Evolutionary conservation across 495 filamentous ascomycete genomes (phyloP).

Genomic region (Talaromyces borbonicus): DNA sequence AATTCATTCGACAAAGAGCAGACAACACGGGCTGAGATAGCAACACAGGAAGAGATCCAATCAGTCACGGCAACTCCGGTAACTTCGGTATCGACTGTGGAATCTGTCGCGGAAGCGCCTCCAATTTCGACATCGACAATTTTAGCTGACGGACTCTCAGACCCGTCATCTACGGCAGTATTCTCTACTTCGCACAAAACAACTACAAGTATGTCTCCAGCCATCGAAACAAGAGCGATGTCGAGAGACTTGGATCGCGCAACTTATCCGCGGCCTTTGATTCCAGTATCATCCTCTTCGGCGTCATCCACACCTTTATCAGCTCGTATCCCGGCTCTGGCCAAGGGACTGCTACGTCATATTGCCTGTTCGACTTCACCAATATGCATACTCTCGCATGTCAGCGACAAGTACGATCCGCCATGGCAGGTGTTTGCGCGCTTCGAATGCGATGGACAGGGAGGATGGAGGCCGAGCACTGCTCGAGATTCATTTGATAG

Average conservation of each 20-base stretch:
- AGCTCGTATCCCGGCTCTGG: too few relatives aligned
- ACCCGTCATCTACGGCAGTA: not conserved
- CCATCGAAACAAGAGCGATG: not conserved
- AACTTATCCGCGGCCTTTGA: too few relatives aligned
- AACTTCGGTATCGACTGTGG: too few relatives aligned
- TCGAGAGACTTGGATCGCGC: too few relatives aligned
- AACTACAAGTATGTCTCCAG: not conserved
- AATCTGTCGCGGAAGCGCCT: not conserved
- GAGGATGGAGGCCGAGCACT: not conserved
- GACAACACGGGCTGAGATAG: too few relatives aligned
- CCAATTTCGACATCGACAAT: not conserved
- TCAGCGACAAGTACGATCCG: not conserved
- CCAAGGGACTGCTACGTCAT: not conserved
- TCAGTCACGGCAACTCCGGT: too few relatives aligned
- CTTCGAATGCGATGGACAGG: not conserved
- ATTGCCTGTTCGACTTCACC: not conserved
- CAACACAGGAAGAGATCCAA: too few relatives aligned
- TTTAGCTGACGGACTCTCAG: too few relatives aligned
- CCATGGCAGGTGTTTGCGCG: not conserved
- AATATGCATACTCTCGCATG: not conserved
- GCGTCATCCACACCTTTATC: not conserved
- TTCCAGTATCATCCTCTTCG: not conserved
- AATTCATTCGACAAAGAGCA: too few relatives aligned
- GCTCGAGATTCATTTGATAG: not conserved
- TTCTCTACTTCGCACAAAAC: not conserved